Percentiles rank a stretch among this genome's conserved stretches.
phyloP scores from a whole-genome alignment of 1,139 yeast species.

The Candida sanyaensis region DNA sequence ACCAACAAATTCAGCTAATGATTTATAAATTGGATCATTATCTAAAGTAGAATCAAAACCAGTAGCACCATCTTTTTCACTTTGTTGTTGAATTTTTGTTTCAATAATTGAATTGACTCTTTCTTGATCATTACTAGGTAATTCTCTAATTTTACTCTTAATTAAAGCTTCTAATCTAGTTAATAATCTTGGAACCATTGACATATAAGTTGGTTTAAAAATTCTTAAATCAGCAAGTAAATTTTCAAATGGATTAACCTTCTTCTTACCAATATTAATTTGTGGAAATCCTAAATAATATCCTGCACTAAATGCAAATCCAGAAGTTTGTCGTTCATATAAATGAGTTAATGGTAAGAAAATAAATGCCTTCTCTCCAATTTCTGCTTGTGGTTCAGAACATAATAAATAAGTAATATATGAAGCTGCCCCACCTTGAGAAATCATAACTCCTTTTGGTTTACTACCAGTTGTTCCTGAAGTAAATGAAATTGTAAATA shows the following conservation, averaged over 20 bases:
- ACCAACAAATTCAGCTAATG: constrained; percentile 30
- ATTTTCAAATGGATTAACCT: constrained; percentile 14
- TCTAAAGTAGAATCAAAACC: constrained; percentile 27
- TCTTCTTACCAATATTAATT: constrained; percentile 13
- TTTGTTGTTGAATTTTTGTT: constrained; percentile 28
- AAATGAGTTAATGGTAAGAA: constrained; percentile 41
- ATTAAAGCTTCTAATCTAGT: constrained; percentile 40
- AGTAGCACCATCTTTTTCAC: constrained; percentile 23
- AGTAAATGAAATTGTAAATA: constrained; percentile 71
- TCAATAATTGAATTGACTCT: constrained; percentile 20
- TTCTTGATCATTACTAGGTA: constrained; percentile 17
- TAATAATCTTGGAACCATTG: constrained; percentile 35
- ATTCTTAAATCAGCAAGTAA: constrained; percentile 26
- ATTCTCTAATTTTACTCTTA: constrained; percentile 32
- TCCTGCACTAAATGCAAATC: constrained; percentile 33
- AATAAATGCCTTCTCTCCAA: constrained; percentile 21
- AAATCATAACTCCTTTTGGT: constrained; percentile 67
- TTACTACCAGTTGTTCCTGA: constrained; percentile 68
- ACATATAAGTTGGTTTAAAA: constrained; percentile 34
- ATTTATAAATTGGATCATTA: constrained; percentile 24
- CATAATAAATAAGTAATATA: constrained; percentile 32
- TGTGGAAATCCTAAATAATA: constrained; percentile 46
- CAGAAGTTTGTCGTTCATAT: constrained; percentile 35
- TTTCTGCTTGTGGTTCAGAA: constrained; percentile 17
- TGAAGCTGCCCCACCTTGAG: constrained; percentile 52